Conservation (phyloP, 2,329 filamentous ascomycete genomes). For the Leptographium procerum region DNA sequence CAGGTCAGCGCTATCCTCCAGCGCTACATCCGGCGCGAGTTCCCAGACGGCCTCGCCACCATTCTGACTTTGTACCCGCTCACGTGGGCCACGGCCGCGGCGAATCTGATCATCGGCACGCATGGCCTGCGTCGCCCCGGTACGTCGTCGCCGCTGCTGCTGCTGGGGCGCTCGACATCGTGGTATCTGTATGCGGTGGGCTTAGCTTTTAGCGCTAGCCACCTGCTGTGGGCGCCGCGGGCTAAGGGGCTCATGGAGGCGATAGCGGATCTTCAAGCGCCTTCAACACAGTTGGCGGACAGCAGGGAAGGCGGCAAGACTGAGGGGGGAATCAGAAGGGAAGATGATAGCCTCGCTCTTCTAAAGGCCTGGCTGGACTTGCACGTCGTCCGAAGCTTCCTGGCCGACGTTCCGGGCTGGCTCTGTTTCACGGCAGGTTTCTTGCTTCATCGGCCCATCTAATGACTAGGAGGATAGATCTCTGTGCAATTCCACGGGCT, state of each 20-base stretch:
- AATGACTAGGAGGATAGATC: too few species aligned
- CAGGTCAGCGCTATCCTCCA: too few species aligned
- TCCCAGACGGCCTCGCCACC: not conserved
- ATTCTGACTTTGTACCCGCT: not conserved
- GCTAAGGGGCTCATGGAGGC: not conserved
- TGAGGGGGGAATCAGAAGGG: too few species aligned
- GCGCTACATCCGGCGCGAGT: too few species aligned
- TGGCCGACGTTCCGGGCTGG: not conserved
- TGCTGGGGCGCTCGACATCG: not conserved
- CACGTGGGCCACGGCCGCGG: not conserved
- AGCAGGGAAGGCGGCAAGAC: too few species aligned
- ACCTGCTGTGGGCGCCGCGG: not conserved
- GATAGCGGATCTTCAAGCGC: not conserved
- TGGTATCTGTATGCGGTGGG: too few species aligned
- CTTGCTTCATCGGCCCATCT: too few species aligned
- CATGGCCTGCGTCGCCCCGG: too few species aligned
- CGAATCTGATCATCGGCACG: not conserved
- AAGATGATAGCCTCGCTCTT: not conserved
- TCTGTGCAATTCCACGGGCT: too few species aligned
- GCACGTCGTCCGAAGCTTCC: not conserved
- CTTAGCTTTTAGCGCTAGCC: not conserved
- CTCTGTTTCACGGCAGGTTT: too few species aligned
- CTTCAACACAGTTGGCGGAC: too few species aligned
- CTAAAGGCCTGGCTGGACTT: not conserved
- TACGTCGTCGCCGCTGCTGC: not conserved